These are phyloP conservation scores for Catharanthus roseus DNA, from an alignment of 257 asterid species.

Conservation along the genomic window DNA sequence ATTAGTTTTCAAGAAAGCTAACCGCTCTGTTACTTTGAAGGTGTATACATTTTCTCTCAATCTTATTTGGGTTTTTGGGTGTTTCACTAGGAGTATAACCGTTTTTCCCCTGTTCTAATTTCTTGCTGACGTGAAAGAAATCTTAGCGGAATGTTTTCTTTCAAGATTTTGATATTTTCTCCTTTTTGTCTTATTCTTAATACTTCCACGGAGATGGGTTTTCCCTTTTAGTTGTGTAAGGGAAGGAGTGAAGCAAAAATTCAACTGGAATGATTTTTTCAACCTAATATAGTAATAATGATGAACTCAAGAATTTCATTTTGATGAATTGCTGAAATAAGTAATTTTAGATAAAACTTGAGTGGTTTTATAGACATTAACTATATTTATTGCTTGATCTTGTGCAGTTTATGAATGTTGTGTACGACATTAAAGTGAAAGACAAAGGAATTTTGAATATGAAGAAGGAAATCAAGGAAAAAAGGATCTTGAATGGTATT, in stretches of 20 bases:
- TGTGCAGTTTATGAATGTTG: slow-evolving; percentile 65
- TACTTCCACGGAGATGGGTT: neutral
- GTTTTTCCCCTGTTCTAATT: no score
- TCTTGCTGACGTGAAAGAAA: no score
- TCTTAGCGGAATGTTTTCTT: neutral
- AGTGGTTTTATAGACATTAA: no score
- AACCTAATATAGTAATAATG: no score
- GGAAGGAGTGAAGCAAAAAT: neutral
- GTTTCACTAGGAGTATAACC: no score
- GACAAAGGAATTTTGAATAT: slow-evolving; percentile 24
- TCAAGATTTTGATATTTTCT: neutral
- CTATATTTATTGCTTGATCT: neutral
- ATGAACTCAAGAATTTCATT: no score
- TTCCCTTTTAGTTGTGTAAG: neutral
- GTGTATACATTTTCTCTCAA: slow-evolving; percentile 8
- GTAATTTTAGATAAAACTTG: neutral
- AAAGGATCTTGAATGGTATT: slow-evolving; percentile 53
- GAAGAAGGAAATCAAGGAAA: slow-evolving; percentile 32
- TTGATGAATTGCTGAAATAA: no score
- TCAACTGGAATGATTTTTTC: no score
- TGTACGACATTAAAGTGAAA: slow-evolving; percentile 38
- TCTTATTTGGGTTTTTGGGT: neutral
- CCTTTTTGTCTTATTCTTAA: neutral
- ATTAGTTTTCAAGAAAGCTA: slow-evolving; percentile 44
- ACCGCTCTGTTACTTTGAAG: slow-evolving; percentile 48